A percentile compares a stretch with the other conserved stretches of the same genome.
Evolutionary conservation across 2,329 filamentous ascomycete species (phyloP).

Genomic region (Nannizziopsis arthrosporioides): DNA sequence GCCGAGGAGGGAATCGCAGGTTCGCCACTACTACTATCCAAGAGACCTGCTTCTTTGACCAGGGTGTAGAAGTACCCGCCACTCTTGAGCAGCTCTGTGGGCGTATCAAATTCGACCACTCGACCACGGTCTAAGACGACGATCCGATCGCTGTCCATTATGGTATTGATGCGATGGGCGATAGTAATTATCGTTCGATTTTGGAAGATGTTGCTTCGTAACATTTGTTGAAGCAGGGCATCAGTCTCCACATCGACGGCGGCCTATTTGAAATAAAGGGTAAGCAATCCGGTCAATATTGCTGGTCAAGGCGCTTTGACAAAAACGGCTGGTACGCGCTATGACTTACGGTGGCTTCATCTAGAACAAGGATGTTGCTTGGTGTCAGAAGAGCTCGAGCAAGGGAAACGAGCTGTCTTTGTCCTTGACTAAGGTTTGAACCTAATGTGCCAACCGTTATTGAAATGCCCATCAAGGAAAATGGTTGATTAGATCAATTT

Average conservation of each 20-base stretch:
- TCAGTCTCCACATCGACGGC: conserved; percentile 61
- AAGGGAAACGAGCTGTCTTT: conserved; percentile 85
- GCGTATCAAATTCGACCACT: conserved; percentile 87
- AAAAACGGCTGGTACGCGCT: background rate
- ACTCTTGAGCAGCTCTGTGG: conserved; percentile 60
- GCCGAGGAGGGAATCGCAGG: conserved; percentile 8
- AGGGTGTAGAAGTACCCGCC: conserved; percentile 77
- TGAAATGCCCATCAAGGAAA: conserved; percentile 1
- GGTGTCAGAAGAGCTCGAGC: conserved; percentile 88
- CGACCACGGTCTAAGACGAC: conserved; percentile 84
- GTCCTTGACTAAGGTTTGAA: conserved; percentile 88
- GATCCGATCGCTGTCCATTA: conserved; percentile 77
- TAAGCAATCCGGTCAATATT: too few species aligned
- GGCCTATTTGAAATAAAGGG: conserved; percentile 31
- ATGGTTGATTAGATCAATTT: conserved; percentile 16
- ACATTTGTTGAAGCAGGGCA: conserved; percentile 51
- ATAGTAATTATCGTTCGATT: conserved; percentile 97
- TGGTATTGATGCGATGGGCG: conserved; percentile 95
- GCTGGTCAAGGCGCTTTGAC: background rate
- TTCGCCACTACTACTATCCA: conserved; percentile 39
- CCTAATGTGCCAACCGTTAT: conserved; percentile 41
- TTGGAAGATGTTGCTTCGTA: conserved; percentile 59
- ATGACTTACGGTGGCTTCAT: conserved; percentile 71
- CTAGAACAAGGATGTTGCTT: conserved; percentile 90
- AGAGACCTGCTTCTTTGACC: conserved; percentile 78